A percentile compares a stretch with the other conserved stretches of the same genome.
Evolutionary conservation across 2,329 filamentous ascomycete genomes (phyloP).

Genomic region (Colletotrichum shisoi): DNA sequence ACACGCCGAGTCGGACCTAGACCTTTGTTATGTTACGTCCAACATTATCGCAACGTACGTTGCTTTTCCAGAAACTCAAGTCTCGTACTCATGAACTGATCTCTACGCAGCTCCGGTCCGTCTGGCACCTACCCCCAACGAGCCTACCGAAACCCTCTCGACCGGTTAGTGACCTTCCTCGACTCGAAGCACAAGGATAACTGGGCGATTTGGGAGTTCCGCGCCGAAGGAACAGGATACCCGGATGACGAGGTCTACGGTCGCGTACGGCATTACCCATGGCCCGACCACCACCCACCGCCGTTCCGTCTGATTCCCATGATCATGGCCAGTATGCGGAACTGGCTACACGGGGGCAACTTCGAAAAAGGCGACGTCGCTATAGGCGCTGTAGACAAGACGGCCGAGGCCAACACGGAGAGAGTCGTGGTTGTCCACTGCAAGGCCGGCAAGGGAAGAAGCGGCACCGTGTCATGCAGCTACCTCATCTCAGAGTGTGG

Average conservation of each 20-base stretch:
- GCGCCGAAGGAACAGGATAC: conserved; percentile 95
- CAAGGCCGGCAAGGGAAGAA: conserved; percentile 94
- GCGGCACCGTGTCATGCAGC: conserved; percentile 84
- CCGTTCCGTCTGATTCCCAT: conserved; percentile 88
- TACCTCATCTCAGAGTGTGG: conserved; percentile 89
- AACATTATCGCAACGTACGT: conserved; percentile 71
- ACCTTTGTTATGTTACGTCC: conserved; percentile 94
- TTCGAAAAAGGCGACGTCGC: conserved; percentile 42
- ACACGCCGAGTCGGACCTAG: conserved; percentile 86
- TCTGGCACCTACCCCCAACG: conserved; percentile 87
- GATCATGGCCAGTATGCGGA: conserved; percentile 90
- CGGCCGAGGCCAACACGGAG: conserved; percentile 45
- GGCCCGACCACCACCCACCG: conserved; percentile 96
- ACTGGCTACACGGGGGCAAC: conserved; percentile 74
- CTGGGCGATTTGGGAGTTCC: conserved; percentile 98
- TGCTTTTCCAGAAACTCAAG: not conserved
- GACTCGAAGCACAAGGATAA: conserved; percentile 81
- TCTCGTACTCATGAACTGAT: conserved; percentile 46
- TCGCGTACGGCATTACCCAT: conserved; percentile 89
- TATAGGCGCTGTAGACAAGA: conserved; percentile 30
- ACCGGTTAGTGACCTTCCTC: conserved; percentile 85
- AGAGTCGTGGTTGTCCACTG: conserved; percentile 92
- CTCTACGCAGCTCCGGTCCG: conserved; percentile 77
- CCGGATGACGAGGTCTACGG: conserved; percentile 88
- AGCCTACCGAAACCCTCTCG: conserved; percentile 92